Base-by-base conservation (phyloP, 2,329 filamentous ascomycete genomes). In the Colletotrichum godetiae region DNA sequence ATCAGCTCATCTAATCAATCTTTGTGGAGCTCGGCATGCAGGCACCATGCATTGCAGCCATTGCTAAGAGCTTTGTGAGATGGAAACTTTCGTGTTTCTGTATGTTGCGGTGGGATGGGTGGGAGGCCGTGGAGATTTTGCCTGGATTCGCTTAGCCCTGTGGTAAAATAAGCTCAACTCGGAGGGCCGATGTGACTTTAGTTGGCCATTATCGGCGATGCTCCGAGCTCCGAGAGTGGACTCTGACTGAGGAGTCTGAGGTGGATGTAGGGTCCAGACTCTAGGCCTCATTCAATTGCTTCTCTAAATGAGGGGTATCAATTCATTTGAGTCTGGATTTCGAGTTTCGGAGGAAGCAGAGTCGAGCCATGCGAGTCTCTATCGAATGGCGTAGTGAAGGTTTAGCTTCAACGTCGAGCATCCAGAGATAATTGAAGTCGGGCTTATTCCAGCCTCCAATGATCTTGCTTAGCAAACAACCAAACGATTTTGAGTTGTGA, bases 1-100 rank as follows among this genome's bases (percentile, higher is more conserved):
- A 72, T 72, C 69, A 72, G 69, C 63, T 60, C 59, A 72, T 68
- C 69, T 68, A 72, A 68, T 72, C 53, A 63, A 63, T 76, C 74
- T 0, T 29, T 56, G 59, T 56, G 66, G 66, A 49, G 58, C 58
- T 7, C 12, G 11, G 15, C 5, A 62, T 31, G 57, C 49, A 68
- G 49, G 33, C 49, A 63, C 27, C 55, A 5, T 6, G 2, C 29
- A n/a, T 31, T n/a, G 27, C 55, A 57, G 27, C 11, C 55, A n/a
- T 31, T 31, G 55, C 55, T 29, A 57, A 31, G 55, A 19, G 27
- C 27, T 57, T 31, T 13, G 27, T 49, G 42, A 49, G 42, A 49
- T 49, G 15, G 42, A 49, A 10, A 49, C 42, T 49, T n/a, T 49
- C 19, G 15, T n/a, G 42, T 49, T 49, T n/a, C 42, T 49, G 42